These are phyloP conservation scores for Middelhovenomyces tepae DNA, from an alignment of 805 yeast genomes.

Conservation along the genomic window DNA sequence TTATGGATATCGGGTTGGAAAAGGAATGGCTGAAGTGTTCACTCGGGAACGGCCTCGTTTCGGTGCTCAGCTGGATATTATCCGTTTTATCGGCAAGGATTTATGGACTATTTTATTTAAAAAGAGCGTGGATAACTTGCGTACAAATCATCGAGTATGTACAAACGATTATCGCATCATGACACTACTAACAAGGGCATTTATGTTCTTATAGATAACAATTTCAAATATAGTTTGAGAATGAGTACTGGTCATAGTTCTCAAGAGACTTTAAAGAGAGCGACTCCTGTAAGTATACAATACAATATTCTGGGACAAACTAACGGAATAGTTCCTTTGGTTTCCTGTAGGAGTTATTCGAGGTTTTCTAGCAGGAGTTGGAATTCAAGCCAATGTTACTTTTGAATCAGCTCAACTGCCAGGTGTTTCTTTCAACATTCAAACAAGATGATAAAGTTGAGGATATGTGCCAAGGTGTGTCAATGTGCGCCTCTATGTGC, in stretches of 20 bases:
- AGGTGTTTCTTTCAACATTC: conserved; percentile 62
- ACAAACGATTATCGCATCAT: background rate
- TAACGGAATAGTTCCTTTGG: conserved; percentile 57
- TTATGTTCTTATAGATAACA: conserved; percentile 65
- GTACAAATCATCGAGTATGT: conserved; percentile 75
- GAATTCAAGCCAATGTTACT: conserved; percentile 53
- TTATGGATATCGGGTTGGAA: conserved; percentile 65
- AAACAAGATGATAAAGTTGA: conserved; percentile 39
- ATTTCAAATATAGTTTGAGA: conserved; percentile 44
- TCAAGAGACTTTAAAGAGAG: conserved; percentile 25
- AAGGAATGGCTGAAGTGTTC: conserved; percentile 42
- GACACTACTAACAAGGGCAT: conserved; percentile 38
- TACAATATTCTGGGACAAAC: too few relatives aligned
- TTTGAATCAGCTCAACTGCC: conserved; percentile 61
- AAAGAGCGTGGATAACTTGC: conserved; percentile 83
- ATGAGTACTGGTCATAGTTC: conserved; percentile 33
- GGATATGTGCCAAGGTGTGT: too few relatives aligned
- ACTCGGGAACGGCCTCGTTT: conserved; percentile 37
- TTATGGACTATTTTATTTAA: conserved; percentile 75
- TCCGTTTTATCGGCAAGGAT: conserved; percentile 89
- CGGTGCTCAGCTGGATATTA: conserved; percentile 63
- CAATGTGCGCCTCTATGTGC: too few relatives aligned
- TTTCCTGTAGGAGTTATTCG: conserved; percentile 70
- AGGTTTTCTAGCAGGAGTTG: conserved; percentile 63
- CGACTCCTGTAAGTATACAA: too few relatives aligned